Percentiles rank a stretch among this genome's conserved stretches.
phyloP scores from a whole-genome alignment of 768 basidiomycete species.

The Lyophyllum decastes region DNA sequence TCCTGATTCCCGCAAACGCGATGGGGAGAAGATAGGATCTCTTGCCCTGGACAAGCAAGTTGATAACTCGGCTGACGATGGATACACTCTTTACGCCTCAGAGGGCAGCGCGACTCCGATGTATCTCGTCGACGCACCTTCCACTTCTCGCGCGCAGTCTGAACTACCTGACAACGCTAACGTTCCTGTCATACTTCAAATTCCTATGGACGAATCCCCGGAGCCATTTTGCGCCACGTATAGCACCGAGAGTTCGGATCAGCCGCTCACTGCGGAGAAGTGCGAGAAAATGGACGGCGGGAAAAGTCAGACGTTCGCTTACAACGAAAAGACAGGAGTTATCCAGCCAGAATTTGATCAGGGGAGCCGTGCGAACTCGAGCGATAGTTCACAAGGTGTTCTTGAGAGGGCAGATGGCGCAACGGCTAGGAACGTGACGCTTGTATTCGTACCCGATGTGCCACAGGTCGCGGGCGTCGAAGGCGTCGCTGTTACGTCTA shows the following conservation, averaged over 20 bases:
- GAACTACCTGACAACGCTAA: slow-evolving; percentile 11
- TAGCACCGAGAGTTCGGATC: neutral
- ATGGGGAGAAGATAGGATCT: slow-evolving; percentile 16
- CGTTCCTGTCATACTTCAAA: slow-evolving; percentile 43
- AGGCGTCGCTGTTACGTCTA: slow-evolving; percentile 17
- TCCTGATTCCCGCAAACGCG: slow-evolving; percentile 6
- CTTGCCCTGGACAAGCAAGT: slow-evolving; percentile 21
- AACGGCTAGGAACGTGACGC: slow-evolving; percentile 44
- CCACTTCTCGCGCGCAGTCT: neutral
- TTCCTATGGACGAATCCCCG: slow-evolving; percentile 30
- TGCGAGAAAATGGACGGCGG: slow-evolving; percentile 31
- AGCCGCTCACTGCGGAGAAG: slow-evolving; percentile 49
- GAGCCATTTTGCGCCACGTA: slow-evolving; percentile 55
- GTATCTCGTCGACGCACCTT: slow-evolving; percentile 31
- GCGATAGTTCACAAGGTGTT: slow-evolving; percentile 11
- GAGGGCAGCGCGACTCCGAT: slow-evolving; percentile 46
- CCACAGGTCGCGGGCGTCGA: slow-evolving; percentile 29
- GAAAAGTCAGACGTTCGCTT: slow-evolving; percentile 62
- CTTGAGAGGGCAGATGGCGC: slow-evolving; percentile 23
- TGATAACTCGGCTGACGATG: slow-evolving; percentile 21
- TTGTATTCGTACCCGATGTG: slow-evolving; percentile 49
- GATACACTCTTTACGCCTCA: slow-evolving; percentile 50
- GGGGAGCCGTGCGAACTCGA: slow-evolving; percentile 14
- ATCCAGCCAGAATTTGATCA: slow-evolving; percentile 55
- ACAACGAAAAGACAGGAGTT: slow-evolving; percentile 44